phyloP scores from a whole-genome alignment of 2,329 filamentous ascomycete species.

The Nemania serpens region DNA sequence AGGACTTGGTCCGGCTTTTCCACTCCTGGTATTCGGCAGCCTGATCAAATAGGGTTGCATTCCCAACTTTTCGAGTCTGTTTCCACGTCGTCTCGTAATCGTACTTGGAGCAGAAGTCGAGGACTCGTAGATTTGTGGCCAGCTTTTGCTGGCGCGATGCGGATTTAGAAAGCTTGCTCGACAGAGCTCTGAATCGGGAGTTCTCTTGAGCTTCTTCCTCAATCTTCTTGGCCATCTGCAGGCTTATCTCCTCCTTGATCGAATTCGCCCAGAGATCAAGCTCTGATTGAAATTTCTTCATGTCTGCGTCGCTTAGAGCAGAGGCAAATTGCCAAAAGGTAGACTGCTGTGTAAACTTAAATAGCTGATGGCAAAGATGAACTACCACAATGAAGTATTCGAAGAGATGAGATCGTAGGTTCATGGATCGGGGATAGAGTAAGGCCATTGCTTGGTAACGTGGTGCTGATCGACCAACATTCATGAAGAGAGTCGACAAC shows the following conservation, averaged over 20 bases:
- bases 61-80: not conserved
- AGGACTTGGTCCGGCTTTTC: not conserved
- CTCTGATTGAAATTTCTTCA: not conserved
- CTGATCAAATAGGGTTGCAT: not conserved
- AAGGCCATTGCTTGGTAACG: not conserved
- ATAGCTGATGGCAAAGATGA: not conserved
- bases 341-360: not conserved
- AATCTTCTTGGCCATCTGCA: not conserved
- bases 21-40: not conserved
- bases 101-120: not conserved
- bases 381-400: not conserved
- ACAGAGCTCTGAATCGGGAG: not conserved
- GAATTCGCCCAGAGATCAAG: not conserved
- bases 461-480: not conserved
- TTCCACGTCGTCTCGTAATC: not conserved
- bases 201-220: not conserved
- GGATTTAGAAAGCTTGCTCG: too few species aligned
- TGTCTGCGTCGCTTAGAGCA: not conserved
- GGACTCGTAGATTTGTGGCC: not conserved
- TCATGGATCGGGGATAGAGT: not conserved
- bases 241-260: not conserved
- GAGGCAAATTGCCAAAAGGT: not conserved
- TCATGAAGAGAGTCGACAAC: not conserved
- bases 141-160: not conserved
- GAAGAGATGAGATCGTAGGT: not conserved